Percentiles rank a stretch among this genome's conserved stretches.
Conservation (phyloP, 192 early-diverging fungal species). For the Coemansia sp. region DNA sequence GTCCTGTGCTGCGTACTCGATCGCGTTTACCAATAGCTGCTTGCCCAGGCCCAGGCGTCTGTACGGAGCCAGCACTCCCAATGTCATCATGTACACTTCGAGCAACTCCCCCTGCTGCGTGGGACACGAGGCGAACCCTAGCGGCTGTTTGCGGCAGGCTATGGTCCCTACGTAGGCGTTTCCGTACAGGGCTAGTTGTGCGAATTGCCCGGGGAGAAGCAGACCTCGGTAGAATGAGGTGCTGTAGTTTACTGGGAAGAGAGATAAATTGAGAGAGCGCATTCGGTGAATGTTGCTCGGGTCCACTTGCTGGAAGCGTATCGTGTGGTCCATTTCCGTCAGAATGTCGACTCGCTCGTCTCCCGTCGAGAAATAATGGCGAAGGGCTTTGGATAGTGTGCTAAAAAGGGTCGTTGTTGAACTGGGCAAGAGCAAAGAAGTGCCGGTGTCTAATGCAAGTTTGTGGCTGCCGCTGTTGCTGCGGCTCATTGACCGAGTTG, state of each 20-base stretch:
- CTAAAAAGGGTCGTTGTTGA: neutral
- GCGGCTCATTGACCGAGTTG: neutral
- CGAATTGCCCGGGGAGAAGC: slow-evolving; percentile 64
- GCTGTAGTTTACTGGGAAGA: slow-evolving; percentile 89
- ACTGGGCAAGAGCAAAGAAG: neutral
- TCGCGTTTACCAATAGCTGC: slow-evolving; percentile 57
- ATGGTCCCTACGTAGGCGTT: slow-evolving; percentile 79
- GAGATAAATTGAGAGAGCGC: slow-evolving; percentile 66
- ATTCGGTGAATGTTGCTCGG: slow-evolving; percentile 64
- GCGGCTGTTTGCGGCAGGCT: slow-evolving; percentile 71
- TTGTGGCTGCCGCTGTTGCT: neutral
- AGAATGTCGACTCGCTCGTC: neutral
- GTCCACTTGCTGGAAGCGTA: slow-evolving; percentile 13
- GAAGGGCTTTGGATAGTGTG: neutral
- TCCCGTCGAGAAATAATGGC: neutral
- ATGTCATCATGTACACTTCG: slow-evolving; percentile 86
- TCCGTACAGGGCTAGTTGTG: slow-evolving; percentile 63
- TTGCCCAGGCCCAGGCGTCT: slow-evolving; percentile 76
- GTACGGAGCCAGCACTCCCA: slow-evolving; percentile 85
- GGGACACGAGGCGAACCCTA: slow-evolving; percentile 34
- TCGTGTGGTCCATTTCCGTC: neutral
- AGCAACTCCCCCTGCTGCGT: slow-evolving; percentile 5
- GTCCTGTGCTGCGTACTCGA: slow-evolving; percentile 41
- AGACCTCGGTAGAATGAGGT: slow-evolving; percentile 76
- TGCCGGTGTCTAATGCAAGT: neutral